Conservation (phyloP, 1,284 basidiomycete species). For the Sporisorium exsertum region DNA sequence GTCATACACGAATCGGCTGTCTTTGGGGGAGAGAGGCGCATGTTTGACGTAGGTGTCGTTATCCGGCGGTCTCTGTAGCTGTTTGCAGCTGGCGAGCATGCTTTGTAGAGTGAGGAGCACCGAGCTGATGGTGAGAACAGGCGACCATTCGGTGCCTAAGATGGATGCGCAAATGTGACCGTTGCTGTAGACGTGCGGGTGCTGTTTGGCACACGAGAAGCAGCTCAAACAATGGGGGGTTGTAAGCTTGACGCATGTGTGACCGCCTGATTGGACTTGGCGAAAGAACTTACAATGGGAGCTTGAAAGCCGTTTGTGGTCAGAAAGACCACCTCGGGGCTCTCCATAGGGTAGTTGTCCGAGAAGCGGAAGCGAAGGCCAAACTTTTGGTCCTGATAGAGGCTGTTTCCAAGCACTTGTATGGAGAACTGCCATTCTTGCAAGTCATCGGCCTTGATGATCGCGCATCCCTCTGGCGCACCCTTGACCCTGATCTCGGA, state of each 20-base stretch:
- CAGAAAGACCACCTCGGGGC: constrained; percentile 66
- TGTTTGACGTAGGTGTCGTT: constrained; percentile 63
- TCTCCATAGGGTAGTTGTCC: constrained; percentile 64
- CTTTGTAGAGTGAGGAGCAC: constrained; percentile 65
- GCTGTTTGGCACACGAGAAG: constrained; percentile 21
- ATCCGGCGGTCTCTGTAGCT: constrained; percentile 61
- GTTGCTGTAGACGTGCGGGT: constrained; percentile 61
- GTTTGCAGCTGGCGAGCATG: constrained; percentile 67
- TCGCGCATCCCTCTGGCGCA: constrained; percentile 45
- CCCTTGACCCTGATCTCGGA: constrained; percentile 52
- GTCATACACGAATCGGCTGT: constrained; percentile 55
- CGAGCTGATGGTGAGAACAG: constrained; percentile 62
- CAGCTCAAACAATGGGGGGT: no score
- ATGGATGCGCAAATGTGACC: constrained; percentile 67
- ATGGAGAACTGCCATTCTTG: constrained; percentile 58
- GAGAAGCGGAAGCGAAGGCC: constrained; percentile 64
- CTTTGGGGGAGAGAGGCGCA: constrained; percentile 61
- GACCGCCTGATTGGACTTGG: neutral
- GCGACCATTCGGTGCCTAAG: constrained; percentile 64
- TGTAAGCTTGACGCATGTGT: neutral
- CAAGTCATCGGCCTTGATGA: constrained; percentile 58
- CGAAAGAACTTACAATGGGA: constrained; percentile 48
- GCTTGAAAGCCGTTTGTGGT: constrained; percentile 59
- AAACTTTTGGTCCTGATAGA: constrained; percentile 60
- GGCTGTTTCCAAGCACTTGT: constrained; percentile 54